phyloP scores from a whole-genome alignment of 2,329 filamentous ascomycete genomes.

The Colletotrichum melonis region DNA sequence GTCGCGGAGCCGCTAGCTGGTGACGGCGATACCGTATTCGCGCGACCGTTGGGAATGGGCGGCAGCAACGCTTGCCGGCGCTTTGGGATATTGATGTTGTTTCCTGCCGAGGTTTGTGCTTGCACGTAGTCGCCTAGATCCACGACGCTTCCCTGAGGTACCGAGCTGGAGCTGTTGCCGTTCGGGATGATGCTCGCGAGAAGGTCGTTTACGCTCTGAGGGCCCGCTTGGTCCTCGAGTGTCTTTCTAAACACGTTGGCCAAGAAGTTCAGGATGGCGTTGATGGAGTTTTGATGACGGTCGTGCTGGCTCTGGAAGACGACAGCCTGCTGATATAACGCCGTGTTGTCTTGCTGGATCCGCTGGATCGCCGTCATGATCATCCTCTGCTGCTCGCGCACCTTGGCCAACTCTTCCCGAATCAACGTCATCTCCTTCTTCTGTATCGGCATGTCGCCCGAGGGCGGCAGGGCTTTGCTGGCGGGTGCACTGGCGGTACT shows the following conservation, averaged over 20 bases:
- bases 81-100: slow-evolving; percentile 58
- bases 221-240: slow-evolving; percentile 82
- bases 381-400: slow-evolving; percentile 87
- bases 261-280: slow-evolving; percentile 96
- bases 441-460: slow-evolving; percentile 61
- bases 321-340: slow-evolving; percentile 87
- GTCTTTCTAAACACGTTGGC: slow-evolving; percentile 97
- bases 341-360: slow-evolving; percentile 86
- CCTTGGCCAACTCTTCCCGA: slow-evolving; percentile 81
- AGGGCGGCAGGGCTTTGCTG: slow-evolving; percentile 53
- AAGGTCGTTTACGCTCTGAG: slow-evolving; percentile 85
- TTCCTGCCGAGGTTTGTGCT: slow-evolving; percentile 52
- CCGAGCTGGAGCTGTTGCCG: slow-evolving; percentile 56
- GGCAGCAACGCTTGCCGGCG: slow-evolving; percentile 65
- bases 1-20: slow-evolving; percentile 43
- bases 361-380: slow-evolving; percentile 86
- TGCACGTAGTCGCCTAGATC: slow-evolving; percentile 71
- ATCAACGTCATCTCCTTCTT: slow-evolving; percentile 83
- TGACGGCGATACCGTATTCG: slow-evolving; percentile 41
- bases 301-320: slow-evolving; percentile 93
- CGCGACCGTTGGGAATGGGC: slow-evolving; percentile 58
- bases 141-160: slow-evolving; percentile 68
- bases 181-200: slow-evolving; percentile 80
- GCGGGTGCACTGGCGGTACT: slow-evolving; percentile 40
- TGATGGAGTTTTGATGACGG: slow-evolving; percentile 98